Evolutionary conservation across 208 protist species (phyloP).

Genomic region (Trypanosomatidae sp.): DNA sequence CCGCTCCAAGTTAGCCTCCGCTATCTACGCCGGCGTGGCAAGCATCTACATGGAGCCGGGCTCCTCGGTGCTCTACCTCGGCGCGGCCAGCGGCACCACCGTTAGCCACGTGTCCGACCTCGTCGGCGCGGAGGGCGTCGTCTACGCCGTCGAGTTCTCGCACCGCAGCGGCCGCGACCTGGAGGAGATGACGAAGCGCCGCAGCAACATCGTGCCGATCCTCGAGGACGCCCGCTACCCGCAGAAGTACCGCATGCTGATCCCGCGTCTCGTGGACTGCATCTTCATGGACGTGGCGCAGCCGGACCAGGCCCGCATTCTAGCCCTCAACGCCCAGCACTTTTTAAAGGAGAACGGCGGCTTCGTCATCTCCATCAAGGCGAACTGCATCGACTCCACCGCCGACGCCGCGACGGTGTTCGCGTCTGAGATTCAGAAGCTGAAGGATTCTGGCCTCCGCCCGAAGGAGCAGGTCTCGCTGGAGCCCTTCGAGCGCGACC

Average conservation of each 20-base stretch:
- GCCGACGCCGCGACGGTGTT: slow-evolving; percentile 96
- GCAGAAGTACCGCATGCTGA: slow-evolving; percentile 99
- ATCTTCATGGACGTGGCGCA: slow-evolving; percentile 99
- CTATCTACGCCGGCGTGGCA: slow-evolving; percentile 98
- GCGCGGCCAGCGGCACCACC: slow-evolving; percentile 99
- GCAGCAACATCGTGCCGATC: slow-evolving; percentile 99
- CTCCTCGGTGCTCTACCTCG: slow-evolving; percentile 99
- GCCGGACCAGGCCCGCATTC: slow-evolving; percentile 99
- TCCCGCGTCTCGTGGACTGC: slow-evolving; percentile 98
- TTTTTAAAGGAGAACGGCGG: slow-evolving; percentile 99
- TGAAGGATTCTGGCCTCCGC: slow-evolving; percentile 96
- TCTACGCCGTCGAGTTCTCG: slow-evolving; percentile 99
- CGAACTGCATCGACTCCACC: slow-evolving; percentile 99
- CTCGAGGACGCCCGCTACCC: slow-evolving; percentile 99
- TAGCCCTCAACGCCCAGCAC: slow-evolving; percentile 99
- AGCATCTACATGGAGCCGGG: slow-evolving; percentile 99
- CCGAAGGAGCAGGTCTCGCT: slow-evolving; percentile 98
- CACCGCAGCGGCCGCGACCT: slow-evolving; percentile 99
- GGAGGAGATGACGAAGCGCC: slow-evolving; percentile 99
- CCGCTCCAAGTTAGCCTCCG: slow-evolving; percentile 99
- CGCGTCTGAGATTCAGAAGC: slow-evolving; percentile 96
- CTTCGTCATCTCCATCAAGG: slow-evolving; percentile 99
- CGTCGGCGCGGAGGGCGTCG: slow-evolving; percentile 98
- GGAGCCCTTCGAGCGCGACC: slow-evolving; percentile 99
- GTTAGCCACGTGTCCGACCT: slow-evolving; percentile 99